These are phyloP conservation scores for Diaporthe sp. DNA, from an alignment of 2,329 filamentous ascomycete genomes.

Conservation along the genomic window DNA sequence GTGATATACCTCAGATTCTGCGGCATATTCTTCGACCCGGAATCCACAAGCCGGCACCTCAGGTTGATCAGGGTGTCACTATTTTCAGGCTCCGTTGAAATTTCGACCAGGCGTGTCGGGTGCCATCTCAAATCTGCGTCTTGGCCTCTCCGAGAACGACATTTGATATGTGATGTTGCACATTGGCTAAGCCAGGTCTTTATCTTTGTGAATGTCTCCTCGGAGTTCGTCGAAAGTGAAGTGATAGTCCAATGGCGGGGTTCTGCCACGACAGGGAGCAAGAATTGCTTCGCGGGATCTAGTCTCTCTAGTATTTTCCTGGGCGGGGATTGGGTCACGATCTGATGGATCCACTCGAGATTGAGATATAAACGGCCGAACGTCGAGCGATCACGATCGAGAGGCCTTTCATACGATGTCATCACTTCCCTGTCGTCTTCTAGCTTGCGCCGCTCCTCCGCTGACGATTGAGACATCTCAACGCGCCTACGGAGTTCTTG, in stretches of 20 bases:
- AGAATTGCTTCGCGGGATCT: no score
- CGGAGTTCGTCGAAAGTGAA: not conserved
- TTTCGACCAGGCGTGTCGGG: not conserved
- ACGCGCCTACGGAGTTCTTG: no score
- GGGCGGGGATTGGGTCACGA: no score
- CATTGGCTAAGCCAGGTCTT: not conserved
- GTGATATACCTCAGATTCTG: not conserved
- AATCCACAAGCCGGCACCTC: not conserved
- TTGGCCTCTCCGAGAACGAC: not conserved
- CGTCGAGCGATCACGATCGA: not conserved
- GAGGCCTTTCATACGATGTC: no score
- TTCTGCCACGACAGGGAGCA: not conserved
- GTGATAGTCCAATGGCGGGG: not conserved
- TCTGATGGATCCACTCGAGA: no score
- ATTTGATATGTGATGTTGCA: not conserved
- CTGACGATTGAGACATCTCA: not conserved
- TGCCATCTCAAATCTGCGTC: not conserved
- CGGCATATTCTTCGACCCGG: not conserved
- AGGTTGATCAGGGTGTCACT: not conserved
- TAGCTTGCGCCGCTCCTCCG: not conserved
- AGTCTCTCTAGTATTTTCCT: not conserved
- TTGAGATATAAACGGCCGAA: no score
- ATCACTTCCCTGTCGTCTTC: not conserved
- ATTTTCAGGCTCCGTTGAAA: not conserved
- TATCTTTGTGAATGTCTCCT: conserved; percentile 8